Percentiles rank a stretch among this genome's conserved stretches.
Conservation (phyloP, 805 yeast genomes). For the Metschnikowia gruessii region DNA sequence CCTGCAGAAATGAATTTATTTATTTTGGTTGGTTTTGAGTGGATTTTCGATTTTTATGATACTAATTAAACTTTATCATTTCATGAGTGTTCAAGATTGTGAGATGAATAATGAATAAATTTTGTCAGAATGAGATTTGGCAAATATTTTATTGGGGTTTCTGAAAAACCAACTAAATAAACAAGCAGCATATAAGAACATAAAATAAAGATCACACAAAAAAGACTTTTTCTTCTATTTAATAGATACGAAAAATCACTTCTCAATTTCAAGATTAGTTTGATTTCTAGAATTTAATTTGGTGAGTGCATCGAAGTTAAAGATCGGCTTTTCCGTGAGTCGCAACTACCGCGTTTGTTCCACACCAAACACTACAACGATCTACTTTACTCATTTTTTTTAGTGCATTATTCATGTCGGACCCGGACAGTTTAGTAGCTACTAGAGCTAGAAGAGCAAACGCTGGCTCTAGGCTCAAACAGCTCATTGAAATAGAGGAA, state of each 20-base stretch:
- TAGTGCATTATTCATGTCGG: slow-evolving; percentile 8
- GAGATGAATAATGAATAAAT: too few relatives aligned
- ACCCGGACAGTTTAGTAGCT: slow-evolving; percentile 56
- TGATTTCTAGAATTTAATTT: too few relatives aligned
- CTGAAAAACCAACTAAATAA: not conserved
- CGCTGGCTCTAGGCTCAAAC: slow-evolving; percentile 83
- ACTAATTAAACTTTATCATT: too few relatives aligned
- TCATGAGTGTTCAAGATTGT: too few relatives aligned
- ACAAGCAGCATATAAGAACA: not conserved
- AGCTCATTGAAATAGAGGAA: slow-evolving; percentile 69
- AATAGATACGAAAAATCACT: not conserved
- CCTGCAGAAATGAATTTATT: too few relatives aligned
- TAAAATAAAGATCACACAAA: too few relatives aligned
- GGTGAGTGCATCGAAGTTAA: not conserved
- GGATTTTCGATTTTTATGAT: too few relatives aligned
- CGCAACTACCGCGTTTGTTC: not conserved
- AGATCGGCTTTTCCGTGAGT: not conserved
- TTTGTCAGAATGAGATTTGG: too few relatives aligned
- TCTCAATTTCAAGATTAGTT: too few relatives aligned
- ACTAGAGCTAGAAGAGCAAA: slow-evolving; percentile 78
- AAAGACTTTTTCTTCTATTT: not conserved
- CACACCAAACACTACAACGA: not conserved
- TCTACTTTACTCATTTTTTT: not conserved
- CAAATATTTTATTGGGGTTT: not conserved
- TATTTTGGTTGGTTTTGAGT: too few relatives aligned